Base-by-base conservation (phyloP, 2,329 filamentous ascomycete species). In the Elsinoe necatrix region DNA sequence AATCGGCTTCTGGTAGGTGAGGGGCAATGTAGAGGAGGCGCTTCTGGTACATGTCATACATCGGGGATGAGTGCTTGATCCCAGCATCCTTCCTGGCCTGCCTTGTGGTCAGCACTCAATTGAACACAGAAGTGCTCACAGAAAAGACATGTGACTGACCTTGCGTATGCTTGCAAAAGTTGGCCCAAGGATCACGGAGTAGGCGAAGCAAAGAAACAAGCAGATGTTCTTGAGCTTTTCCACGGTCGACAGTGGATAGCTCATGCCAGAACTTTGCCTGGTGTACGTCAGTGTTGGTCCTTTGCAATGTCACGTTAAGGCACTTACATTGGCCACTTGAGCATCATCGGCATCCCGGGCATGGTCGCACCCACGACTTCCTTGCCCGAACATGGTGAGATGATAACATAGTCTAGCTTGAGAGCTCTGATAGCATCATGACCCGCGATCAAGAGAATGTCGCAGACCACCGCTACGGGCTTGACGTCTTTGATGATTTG, bases 201-300 rank as follows among this genome's bases (percentile, higher is more conserved):
- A 50, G 45, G 45, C 45, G 11, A 50, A 50, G 16, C 45, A 50
- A 4, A 50, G 8, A 25, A 50, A 50, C 27, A 50, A 34, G 16
- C 11, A 14, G n/a, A 50, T 27, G 9, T 50, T 50, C 45, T 50
- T 16, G 12, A 50, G 25, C 45, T 50, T 50, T 34, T 50, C 20
- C 9, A 50, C 11, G 20, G 14, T 11, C 7, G 23, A 31, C 3
- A 50, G 27, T 20, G 45, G 45, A 12, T 50, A 50, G 12, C 16
- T 34, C 45, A 50, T 50, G 12, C 45, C 45, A 50, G 45, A 50
- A 14, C 45, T 50, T n/a, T 50, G 45, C 45, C 45, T 50, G 27
- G 11, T 4, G 8, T 16, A 8, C 4, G 18, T 43, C 39, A 43
- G 12, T 43, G 21, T 14, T 4, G 9, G 6, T 41, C 37, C 37